Evolutionary conservation across 2,329 filamentous ascomycete species (phyloP), one percentile per base, ranked within the genome.

Genomic region (Aspergillus sp.): DNA sequence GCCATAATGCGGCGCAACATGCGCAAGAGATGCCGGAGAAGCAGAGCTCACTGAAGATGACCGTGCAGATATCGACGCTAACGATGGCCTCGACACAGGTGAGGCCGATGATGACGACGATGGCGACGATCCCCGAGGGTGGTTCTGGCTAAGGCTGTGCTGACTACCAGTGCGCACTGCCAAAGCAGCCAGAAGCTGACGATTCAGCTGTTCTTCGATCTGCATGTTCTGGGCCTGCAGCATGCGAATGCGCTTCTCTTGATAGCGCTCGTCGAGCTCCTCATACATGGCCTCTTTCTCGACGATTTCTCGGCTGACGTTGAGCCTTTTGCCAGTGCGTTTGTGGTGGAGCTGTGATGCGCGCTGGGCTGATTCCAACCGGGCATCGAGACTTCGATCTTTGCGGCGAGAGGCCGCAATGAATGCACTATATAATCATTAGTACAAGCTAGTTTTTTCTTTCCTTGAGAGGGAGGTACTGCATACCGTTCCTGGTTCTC

Each of bases 231-330:
- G 65, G 4, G 59, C 62, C 36, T 67, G 63, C 42, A 68, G 55
- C 57, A 67, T 64, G n/a, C 59, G 61, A 38, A 65, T 61, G 30
- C 65, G 62, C 47, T 68, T 68, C 44, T 67, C 64, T 46, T 67
- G 64, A 42, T 67, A 67, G 47, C 90, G 86, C 56, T 94, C 87
- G 45, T 94, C 89, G 60, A 94, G 87, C 66, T 95, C 90, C 60
- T 95, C 89, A 62, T 96, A 96, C 88, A 95, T 94, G 64, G 94
- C 88, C 64, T 95, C 90, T 52, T 88, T 89, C 56, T 86, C 74
- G 8, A 95, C 89, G 68, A 93, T 89, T 59, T 93, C 80, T 65
- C 90, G 85, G 28, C 85, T 89, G 48, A 96, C 86, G 56, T 83
- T 82, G 49, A 96, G 76, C 2, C 79, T 81, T 56, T 88, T 86